Base-by-base conservation (phyloP, 2,329 filamentous ascomycete genomes). In the Colletotrichum coccodes region DNA sequence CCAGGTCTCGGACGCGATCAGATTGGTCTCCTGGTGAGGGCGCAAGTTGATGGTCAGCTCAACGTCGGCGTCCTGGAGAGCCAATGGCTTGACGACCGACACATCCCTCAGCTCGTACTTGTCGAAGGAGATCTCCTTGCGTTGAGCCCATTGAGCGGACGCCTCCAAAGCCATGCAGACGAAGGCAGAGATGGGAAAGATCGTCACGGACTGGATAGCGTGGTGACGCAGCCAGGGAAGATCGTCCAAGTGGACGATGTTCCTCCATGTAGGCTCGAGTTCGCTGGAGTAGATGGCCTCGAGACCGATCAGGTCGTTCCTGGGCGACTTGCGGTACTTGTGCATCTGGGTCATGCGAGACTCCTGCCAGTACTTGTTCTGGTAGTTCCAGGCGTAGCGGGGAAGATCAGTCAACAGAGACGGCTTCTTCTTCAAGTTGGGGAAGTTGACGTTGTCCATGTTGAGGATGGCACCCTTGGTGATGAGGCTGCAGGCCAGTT, bases 211-310 rank as follows among this genome's bases (percentile, higher is more conserved):
- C 72, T 90, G 87, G 76, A 91, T 85, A 63, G 79, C 79, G 77
- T 90, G 89, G 71, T 90, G 85, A 50, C 85, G 81, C 6, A 89
- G 79, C 80, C 90, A 91, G 1, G 90, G 86, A 0, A 86, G 73
- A 64, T 87, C 84, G 44, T 85, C 83, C 1, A 83, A 71, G 12
- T 79, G 79, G 34, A 87, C 73, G 28, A 84, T 79, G 65, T 85
- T 86, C 42, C 85, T 79, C 85, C 85, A 87, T 0, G 78, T 82
- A 0, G 83, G 83, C 72, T 85, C 82, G 3, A 81, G 71, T 11
- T 84, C 81, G 54, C 77, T 85, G 16, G 79, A 84, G 52, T 80
- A 80, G 67, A 82, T 80, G 12, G 81, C 82, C 28, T 82, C 73
- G 1, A 80, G 76, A 6, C 86, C 86, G 3, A 87, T 78, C 3